Conservation (phyloP, 805 yeast species). For the Candida insectalens region DNA sequence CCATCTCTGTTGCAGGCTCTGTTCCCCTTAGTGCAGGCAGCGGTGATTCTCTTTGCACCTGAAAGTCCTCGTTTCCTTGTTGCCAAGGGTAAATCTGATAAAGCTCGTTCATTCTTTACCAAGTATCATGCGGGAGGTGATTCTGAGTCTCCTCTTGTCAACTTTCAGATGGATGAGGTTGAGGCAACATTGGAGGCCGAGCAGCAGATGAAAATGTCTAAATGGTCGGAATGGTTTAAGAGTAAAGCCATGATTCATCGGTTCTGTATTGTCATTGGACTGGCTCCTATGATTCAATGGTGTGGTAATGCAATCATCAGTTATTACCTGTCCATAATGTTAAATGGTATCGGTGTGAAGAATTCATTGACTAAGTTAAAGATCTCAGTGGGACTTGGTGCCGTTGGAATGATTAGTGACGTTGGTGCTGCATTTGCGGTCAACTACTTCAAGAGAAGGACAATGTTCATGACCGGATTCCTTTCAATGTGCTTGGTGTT, state of each 20-base stretch:
- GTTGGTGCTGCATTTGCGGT: slow-evolving; percentile 17
- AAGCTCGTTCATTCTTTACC: slow-evolving; percentile 26
- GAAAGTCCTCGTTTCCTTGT: slow-evolving; percentile 36
- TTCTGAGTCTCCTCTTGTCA: slow-evolving; percentile 20
- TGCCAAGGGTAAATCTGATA: slow-evolving; percentile 24
- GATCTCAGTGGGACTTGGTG: slow-evolving; percentile 38
- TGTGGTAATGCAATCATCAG: slow-evolving; percentile 40
- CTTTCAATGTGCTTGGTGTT: slow-evolving; percentile 28
- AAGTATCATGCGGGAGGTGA: slow-evolving; percentile 30
- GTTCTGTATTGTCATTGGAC: slow-evolving; percentile 21
- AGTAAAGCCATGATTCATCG: slow-evolving; percentile 30
- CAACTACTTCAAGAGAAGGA: slow-evolving; percentile 20
- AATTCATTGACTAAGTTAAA: slow-evolving; percentile 32
- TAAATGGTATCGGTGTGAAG: slow-evolving; percentile 44
- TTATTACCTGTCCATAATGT: slow-evolving; percentile 35
- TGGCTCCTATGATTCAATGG: slow-evolving; percentile 28
- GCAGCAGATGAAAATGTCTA: slow-evolving; percentile 18
- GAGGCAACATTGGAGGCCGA: slow-evolving; percentile 29
- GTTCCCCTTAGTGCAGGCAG: slow-evolving; percentile 33
- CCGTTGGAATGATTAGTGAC: slow-evolving; percentile 21
- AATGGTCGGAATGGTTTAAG: slow-evolving; percentile 27
- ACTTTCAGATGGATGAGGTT: slow-evolving; percentile 29
- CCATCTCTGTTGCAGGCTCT: slow-evolving; percentile 43
- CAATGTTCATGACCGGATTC: slow-evolving; percentile 25
- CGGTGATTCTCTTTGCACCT: slow-evolving; percentile 28